Conservation (phyloP, 768 basidiomycete species). For the Russula abietina region DNA sequence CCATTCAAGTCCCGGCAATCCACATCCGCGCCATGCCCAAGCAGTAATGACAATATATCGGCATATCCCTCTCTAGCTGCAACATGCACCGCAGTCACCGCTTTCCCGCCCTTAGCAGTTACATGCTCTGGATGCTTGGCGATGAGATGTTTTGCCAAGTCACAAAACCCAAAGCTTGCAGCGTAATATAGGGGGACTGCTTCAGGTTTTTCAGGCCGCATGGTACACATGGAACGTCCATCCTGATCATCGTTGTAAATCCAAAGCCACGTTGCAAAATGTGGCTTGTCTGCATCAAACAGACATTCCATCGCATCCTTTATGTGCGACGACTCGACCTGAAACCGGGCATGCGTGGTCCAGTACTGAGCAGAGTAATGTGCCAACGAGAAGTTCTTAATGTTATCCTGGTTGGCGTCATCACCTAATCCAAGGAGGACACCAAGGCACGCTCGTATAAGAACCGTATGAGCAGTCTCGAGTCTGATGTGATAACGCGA, state of each 20-base stretch:
- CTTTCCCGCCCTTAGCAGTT: background rate
- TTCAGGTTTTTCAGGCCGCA: background rate
- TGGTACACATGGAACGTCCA: background rate
- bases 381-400: background rate
- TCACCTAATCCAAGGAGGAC: background rate
- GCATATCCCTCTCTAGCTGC: background rate
- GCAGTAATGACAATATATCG: background rate
- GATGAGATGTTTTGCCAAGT: background rate
- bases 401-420: background rate
- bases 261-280: background rate
- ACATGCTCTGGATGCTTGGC: background rate
- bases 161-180: background rate
- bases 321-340: background rate
- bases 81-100: background rate
- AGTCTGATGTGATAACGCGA: background rate
- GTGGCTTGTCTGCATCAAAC: background rate
- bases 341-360: background rate
- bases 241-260: background rate
- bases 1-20: background rate
- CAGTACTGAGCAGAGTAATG: background rate
- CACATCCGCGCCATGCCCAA: background rate
- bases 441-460: background rate
- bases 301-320: background rate
- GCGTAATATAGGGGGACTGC: background rate
- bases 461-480: background rate